Evolutionary conservation across 441 rosid genomes (phyloP), one percentile per base, ranked within the genome.

Genomic region (Erysimum cheiri): DNA sequence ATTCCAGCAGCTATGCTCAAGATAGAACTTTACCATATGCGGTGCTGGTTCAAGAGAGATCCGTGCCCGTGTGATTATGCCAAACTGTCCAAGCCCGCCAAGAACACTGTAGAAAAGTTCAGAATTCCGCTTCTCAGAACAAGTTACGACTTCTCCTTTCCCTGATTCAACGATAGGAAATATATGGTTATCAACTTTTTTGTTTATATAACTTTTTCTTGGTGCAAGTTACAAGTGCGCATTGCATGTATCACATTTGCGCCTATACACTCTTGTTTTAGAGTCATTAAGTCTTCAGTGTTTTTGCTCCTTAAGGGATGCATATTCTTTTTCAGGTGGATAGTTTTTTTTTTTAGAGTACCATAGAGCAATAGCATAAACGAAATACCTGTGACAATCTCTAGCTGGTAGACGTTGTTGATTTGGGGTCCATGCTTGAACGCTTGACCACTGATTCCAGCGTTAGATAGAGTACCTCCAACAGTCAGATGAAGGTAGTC

Each of bases 21-120:
- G 37, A 54, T 48, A 64, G 19, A 44, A 26, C 46, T 41, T 69
- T 85, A 94, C 99, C 96, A 72, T 86, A 53, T 77, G 63, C 10
- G 84, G 80, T 24, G 96, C 94, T 24, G 84, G 85, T 77, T 76
- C 85, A 52, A 92, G 91, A 48, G 89, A 68, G 11, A 94, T 90
- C 62, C 85, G 72, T 12, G 99, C 98, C 44, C 88, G 78, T 19
- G 98, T 90, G 77, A 94, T 92, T 75, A 94, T 80, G 53, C 99
- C 99, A 65, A 90, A 92, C 77, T 94, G 99, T 40, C 98, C 99
- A 43, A 94, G 87, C 63, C 98, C 99, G 11, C 97, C 98, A 78
- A 94, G 90, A 63, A 80, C 89, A 61, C 88, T 85, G 73, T 87
- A 71, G 76, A 92, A 94, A 62, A 92, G 93, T 64, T 92, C 94